Evolutionary conservation across 306 rosid species (phyloP).

Genomic region (Hippophae tibetana): DNA sequence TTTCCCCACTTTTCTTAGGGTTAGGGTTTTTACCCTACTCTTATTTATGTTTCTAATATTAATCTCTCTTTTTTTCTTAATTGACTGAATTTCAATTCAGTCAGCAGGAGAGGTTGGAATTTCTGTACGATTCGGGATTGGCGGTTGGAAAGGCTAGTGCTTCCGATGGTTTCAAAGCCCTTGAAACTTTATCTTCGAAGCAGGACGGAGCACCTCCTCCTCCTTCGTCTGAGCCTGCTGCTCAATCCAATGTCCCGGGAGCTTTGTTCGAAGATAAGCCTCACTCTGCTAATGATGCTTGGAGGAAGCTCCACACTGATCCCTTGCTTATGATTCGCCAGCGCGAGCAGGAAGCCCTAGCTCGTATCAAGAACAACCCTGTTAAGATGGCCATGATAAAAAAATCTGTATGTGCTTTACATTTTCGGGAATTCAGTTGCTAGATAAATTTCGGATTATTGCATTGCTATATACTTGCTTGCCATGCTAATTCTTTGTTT

Average conservation of each 20-base stretch:
- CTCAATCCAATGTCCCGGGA: conserved; percentile 48
- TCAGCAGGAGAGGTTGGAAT: conserved; percentile 82
- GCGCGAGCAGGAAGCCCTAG: conserved; percentile 83
- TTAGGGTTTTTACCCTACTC: conserved; percentile 7
- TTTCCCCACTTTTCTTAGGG: conserved; percentile 4
- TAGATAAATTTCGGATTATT: too few relatives aligned
- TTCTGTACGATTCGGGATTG: conserved; percentile 80
- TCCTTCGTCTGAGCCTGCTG: conserved; percentile 18
- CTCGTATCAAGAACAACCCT: conserved; percentile 76
- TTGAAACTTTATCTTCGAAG: conserved; percentile 52
- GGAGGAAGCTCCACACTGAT: conserved; percentile 95
- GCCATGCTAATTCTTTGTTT: too few relatives aligned
- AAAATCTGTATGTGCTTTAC: conserved; percentile 51
- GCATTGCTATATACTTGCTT: too few relatives aligned
- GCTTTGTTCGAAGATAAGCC: conserved; percentile 88
- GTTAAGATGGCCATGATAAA: conserved; percentile 85
- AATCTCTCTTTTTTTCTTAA: neutral
- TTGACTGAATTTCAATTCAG: conserved; percentile 27
- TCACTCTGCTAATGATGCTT: conserved; percentile 83
- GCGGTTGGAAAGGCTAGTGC: conserved; percentile 57
- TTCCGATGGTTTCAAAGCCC: conserved; percentile 67
- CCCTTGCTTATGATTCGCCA: conserved; percentile 92
- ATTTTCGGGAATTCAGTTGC: too few relatives aligned
- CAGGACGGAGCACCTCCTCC: conserved; percentile 33
- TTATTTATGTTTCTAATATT: neutral